A percentile compares a stretch with the other conserved stretches of the same genome.
These are phyloP conservation scores for Bothriochloa decipiens DNA, from an alignment of 176 grass and related monocot species.

Conservation along the genomic window DNA sequence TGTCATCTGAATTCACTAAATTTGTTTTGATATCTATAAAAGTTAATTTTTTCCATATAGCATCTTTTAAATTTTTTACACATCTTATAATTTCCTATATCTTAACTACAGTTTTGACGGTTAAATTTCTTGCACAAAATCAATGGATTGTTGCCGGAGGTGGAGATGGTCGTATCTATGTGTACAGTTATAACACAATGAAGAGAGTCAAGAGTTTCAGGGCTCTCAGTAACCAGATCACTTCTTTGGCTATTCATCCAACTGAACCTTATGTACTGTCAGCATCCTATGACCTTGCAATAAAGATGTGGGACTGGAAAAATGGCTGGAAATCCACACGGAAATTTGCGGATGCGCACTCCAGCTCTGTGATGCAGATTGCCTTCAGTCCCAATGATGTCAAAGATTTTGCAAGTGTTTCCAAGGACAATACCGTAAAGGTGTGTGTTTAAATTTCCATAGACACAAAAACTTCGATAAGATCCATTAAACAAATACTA, in stretches of 20 bases:
- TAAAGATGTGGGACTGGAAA: slow-evolving; percentile 62
- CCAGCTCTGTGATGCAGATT: slow-evolving; percentile 54
- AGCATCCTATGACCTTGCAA: slow-evolving; percentile 57
- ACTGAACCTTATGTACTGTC: slow-evolving; percentile 49
- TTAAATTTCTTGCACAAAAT: slow-evolving; percentile 65
- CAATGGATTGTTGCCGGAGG: slow-evolving; percentile 76
- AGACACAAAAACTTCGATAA: no score
- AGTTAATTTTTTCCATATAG: neutral
- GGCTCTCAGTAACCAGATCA: slow-evolving; percentile 55
- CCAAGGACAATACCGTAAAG: slow-evolving; percentile 68
- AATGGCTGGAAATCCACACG: slow-evolving; percentile 54
- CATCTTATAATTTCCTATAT: neutral
- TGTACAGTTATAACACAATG: slow-evolving; percentile 59
- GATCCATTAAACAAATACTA: neutral
- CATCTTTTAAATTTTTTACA: neutral
- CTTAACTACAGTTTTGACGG: slow-evolving; percentile 57
- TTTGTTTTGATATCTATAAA: neutral
- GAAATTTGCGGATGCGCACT: slow-evolving; percentile 51
- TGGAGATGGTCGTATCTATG: slow-evolving; percentile 59
- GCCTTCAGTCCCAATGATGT: slow-evolving; percentile 51
- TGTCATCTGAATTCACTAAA: slow-evolving; percentile 52
- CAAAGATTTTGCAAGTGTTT: slow-evolving; percentile 63
- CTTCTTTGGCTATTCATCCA: slow-evolving; percentile 62
- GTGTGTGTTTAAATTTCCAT: slow-evolving; percentile 17
- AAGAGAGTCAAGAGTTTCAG: slow-evolving; percentile 50